Conservation (phyloP, 2,329 filamentous ascomycete species). For the Exophiala bonariae region DNA sequence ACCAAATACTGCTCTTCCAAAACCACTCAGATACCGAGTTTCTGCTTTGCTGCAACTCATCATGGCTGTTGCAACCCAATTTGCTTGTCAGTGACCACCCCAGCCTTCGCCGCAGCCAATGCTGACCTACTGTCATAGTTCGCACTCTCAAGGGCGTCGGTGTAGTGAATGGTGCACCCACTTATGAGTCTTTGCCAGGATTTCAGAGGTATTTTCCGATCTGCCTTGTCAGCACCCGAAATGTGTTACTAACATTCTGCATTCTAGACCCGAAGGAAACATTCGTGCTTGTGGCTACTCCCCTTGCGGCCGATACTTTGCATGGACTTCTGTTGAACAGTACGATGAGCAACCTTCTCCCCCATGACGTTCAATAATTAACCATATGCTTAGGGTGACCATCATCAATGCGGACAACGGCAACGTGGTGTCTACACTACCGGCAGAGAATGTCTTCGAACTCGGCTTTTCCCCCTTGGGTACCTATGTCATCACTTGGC, state of each 20-base stretch:
- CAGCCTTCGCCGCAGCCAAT: background rate
- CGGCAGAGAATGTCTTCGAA: slow-evolving; percentile 85
- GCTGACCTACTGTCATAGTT: slow-evolving; percentile 47
- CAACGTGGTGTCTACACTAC: slow-evolving; percentile 70
- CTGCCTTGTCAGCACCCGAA: slow-evolving; percentile 4
- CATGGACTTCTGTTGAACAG: slow-evolving; percentile 84
- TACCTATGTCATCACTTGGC: slow-evolving; percentile 94
- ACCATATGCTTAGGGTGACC: slow-evolving; percentile 60
- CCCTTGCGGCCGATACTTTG: slow-evolving; percentile 92
- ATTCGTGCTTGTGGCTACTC: slow-evolving; percentile 95
- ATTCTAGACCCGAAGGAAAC: slow-evolving; percentile 79
- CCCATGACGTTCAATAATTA: background rate
- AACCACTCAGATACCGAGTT: background rate
- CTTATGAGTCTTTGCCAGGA: slow-evolving; percentile 80
- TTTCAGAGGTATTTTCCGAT: slow-evolving; percentile 58
- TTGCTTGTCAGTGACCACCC: slow-evolving; percentile 65
- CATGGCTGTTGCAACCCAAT: slow-evolving; percentile 92
- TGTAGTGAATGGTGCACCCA: slow-evolving; percentile 84
- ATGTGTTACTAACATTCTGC: slow-evolving; percentile 8
- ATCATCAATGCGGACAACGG: slow-evolving; percentile 81
- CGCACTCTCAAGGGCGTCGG: slow-evolving; percentile 97
- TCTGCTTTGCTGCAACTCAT: background rate
- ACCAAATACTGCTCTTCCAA: background rate
- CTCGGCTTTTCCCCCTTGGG: slow-evolving; percentile 90
- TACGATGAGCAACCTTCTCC: slow-evolving; percentile 32